A percentile compares a stretch with the other conserved stretches of the same genome.
Evolutionary conservation across 1,284 basidiomycete species (phyloP).

Genomic region (Takashimella koratensis): DNA sequence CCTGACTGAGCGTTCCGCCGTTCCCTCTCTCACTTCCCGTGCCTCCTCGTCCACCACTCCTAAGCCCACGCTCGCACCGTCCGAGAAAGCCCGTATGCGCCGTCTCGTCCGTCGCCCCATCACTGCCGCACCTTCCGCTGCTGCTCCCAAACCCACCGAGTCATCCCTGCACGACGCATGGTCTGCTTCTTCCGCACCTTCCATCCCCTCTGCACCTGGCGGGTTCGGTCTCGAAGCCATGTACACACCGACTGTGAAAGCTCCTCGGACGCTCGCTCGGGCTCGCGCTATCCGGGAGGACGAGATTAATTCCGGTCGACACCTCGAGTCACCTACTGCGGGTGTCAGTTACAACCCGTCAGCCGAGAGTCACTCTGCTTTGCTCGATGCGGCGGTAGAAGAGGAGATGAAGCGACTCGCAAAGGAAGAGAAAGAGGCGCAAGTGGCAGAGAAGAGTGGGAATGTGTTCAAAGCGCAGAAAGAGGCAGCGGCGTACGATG

Average conservation of each 20-base stretch:
- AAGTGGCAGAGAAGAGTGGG: slow-evolving; percentile 48
- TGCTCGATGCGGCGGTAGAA: slow-evolving; percentile 67
- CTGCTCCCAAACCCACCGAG: slow-evolving; percentile 10
- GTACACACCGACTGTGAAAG: slow-evolving; percentile 29
- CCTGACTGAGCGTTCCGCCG: slow-evolving; percentile 73
- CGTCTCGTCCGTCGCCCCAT: slow-evolving; percentile 68
- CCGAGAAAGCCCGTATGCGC: slow-evolving; percentile 70
- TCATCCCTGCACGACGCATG: slow-evolving; percentile 18
- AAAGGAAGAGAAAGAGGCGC: slow-evolving; percentile 58
- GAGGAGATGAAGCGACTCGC: slow-evolving; percentile 61
- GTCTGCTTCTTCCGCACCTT: slow-evolving; percentile 5
- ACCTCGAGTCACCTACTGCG: slow-evolving; percentile 71
- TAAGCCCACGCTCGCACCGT: slow-evolving; percentile 50
- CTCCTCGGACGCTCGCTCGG: slow-evolving; percentile 36
- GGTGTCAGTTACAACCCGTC: slow-evolving; percentile 95
- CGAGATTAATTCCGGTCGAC: slow-evolving; percentile 36
- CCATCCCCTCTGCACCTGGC: slow-evolving; percentile 9
- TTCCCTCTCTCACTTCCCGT: slow-evolving; percentile 71
- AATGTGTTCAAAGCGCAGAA: slow-evolving; percentile 58
- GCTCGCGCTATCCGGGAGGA: slow-evolving; percentile 26
- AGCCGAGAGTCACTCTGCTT: slow-evolving; percentile 67
- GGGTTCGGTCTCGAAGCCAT: slow-evolving; percentile 42
- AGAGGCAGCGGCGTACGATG: slow-evolving; percentile 27
- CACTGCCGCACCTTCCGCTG: slow-evolving; percentile 53
- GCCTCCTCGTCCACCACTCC: slow-evolving; percentile 34